These are phyloP conservation scores for Trichomonas vaginalis DNA, from an alignment of 208 protist species.

Conservation along the genomic window DNA sequence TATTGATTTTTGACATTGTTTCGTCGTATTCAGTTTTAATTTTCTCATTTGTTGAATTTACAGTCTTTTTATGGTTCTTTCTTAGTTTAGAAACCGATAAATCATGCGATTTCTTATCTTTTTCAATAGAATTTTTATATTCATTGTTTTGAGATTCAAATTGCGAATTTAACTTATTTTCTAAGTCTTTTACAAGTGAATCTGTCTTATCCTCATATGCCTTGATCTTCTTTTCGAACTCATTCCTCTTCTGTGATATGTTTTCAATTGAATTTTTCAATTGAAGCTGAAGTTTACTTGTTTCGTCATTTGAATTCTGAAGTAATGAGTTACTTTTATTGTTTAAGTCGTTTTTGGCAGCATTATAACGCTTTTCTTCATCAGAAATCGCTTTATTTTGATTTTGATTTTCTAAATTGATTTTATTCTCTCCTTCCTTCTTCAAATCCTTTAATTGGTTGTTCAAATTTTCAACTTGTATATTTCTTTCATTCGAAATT, in stretches of 20 bases:
- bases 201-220: neutral
- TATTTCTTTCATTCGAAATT: neutral
- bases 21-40: neutral
- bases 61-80: neutral
- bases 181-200: neutral
- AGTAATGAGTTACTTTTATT: neutral
- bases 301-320: neutral
- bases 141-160: neutral
- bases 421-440: neutral
- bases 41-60: neutral
- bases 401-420: neutral
- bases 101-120: neutral
- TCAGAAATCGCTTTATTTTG: neutral
- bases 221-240: neutral
- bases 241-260: neutral
- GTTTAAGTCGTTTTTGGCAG: neutral
- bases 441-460: neutral
- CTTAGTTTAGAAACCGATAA: neutral
- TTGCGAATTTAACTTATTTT: neutral
- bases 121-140: neutral
- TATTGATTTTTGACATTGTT: neutral
- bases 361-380: neutral
- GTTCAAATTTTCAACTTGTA: neutral
- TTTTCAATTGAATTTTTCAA: neutral
- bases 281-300: neutral